These are phyloP conservation scores for Solanum commersonii DNA, from an alignment of 257 asterid species.

Conservation along the genomic window DNA sequence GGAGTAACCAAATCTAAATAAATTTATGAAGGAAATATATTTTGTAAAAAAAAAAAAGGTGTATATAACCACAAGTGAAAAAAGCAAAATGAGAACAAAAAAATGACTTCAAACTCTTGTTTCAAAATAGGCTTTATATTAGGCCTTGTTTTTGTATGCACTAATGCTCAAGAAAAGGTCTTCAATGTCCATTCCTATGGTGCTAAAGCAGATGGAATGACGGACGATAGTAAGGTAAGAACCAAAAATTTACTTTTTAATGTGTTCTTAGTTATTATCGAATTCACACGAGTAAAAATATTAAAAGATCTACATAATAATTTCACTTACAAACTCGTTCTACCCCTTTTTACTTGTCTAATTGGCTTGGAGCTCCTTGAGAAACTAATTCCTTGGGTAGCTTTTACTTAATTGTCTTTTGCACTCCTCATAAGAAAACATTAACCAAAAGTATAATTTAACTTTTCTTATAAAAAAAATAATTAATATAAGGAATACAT, in stretches of 20 bases:
- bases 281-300: neutral
- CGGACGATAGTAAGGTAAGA: neutral
- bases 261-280: neutral
- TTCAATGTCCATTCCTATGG: neutral
- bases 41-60: neutral
- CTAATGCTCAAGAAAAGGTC: neutral
- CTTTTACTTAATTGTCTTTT: neutral
- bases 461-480: neutral
- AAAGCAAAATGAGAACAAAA: neutral
- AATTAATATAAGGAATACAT: neutral
- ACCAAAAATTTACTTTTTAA: neutral
- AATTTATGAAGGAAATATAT: neutral
- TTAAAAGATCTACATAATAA: neutral
- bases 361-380: neutral
- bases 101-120: neutral
- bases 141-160: neutral
- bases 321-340: neutral
- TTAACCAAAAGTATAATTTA: neutral
- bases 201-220: neutral
- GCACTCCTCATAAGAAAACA: neutral
- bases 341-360: neutral
- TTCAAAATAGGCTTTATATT: neutral
- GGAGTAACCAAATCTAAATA: neutral
- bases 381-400: neutral
- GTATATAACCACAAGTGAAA: neutral